phyloP scores from a whole-genome alignment of 2,329 filamentous ascomycete genomes.

The Monosporascus sp. region DNA sequence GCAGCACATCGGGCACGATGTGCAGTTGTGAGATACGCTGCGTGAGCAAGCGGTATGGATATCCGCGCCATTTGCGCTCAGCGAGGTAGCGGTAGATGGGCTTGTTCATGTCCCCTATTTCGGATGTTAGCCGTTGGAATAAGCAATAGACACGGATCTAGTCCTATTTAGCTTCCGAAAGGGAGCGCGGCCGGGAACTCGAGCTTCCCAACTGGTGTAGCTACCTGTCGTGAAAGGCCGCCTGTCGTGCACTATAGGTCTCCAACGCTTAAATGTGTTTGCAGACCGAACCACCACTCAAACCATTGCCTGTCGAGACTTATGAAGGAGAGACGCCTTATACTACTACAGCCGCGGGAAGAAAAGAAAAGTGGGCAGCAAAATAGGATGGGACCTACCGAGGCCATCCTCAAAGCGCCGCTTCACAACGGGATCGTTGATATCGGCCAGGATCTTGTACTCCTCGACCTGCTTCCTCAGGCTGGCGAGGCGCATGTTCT shows the following conservation, averaged over 20 bases:
- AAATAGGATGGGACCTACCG: constrained; percentile 48
- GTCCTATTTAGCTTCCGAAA: constrained; percentile 7
- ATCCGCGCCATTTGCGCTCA: constrained; percentile 79
- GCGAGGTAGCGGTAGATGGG: constrained; percentile 92
- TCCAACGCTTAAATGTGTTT: not conserved
- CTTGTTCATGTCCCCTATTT: constrained; percentile 83
- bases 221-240: constrained; percentile 7
- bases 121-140: constrained; percentile 7
- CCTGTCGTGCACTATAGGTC: constrained; percentile 5
- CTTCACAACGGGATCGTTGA: constrained; percentile 93
- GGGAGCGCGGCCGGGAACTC: constrained; percentile 15
- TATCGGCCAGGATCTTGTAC: constrained; percentile 84
- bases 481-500: constrained; percentile 61
- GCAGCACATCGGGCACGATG: constrained; percentile 82
- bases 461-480: constrained; percentile 69
- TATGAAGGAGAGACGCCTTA: no score
- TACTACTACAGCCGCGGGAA: no score
- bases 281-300: constrained; percentile 1
- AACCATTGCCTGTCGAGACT: not conserved
- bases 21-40: constrained; percentile 85
- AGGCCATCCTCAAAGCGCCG: constrained; percentile 87
- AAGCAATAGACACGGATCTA: not conserved
- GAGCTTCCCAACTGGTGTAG: constrained; percentile 13
- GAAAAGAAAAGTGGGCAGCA: not conserved
- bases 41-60: constrained; percentile 71